Base-by-base conservation (phyloP, 2,329 filamentous ascomycete species). In the Didymella segeticola region DNA sequence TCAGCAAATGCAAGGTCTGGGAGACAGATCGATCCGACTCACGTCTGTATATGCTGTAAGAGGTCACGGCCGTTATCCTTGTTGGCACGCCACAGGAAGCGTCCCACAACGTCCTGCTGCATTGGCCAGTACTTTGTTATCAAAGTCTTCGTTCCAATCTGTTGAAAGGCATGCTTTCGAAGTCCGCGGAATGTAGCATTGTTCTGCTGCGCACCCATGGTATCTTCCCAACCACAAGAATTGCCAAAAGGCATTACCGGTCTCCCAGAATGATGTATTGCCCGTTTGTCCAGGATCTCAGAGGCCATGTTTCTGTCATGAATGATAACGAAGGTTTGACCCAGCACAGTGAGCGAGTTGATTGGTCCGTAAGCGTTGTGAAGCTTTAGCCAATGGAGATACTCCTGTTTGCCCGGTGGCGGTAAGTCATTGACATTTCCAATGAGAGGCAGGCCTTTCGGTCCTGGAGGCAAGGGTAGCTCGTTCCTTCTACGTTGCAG, bases 381-480 rank as follows among this genome's bases (percentile, higher is more conserved):
- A 54, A 78, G 72, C 36, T 78, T 70, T 0, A 76, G 52, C 78
- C 78, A 81, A 48, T 80, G 77, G 7, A 72, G 50, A 62, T 69
- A 78, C 43, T 80, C 78, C 4, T 65, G 71, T 4, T 56, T 53
- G 1, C 68, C 72, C 8, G 66, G 39, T 0, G 71, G 63, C 0
- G 82, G 82, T 7, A 85, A 66, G 52, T 84, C 80, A 0, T 59
- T 56, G 11, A 83, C 54, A 56, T 83, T 84, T 2, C 82, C 82
- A 1, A 84, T 15, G 0, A 84, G 7, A 0, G 80, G 80, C 6
- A 79, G 60, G 0, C 74, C 75, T 34, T 71, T 79, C 0, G 82
- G 83, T 0, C 83, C 83, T 1, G 82, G 82, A 1, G 81, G 82
- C 0, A 82, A 67, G 1, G 68, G 66, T 20, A 45, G 33, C n/a